Evolutionary conservation across 768 basidiomycete genomes (phyloP), one percentile per base, ranked within the genome.

Genomic region (Leccinum rimulosum): DNA sequence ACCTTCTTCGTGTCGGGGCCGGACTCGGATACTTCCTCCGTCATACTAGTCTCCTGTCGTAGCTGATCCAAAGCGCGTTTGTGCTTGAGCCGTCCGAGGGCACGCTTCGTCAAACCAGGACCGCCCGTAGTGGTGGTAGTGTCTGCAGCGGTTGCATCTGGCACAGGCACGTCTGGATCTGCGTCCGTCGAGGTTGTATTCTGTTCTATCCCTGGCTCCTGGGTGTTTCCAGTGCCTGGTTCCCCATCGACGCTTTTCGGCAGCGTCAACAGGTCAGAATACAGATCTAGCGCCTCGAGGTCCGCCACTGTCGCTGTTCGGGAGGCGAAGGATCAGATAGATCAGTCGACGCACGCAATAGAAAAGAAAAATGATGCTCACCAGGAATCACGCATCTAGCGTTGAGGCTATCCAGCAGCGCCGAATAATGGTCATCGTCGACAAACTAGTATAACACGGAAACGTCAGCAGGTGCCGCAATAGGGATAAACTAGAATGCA

Each of bases 171-270:
- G 25, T 45, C 43, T 11, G 1, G 10, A 45, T 45, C 19, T 6
- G 19, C 43, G 10, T 45, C 11, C 19, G 4, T 43, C n/a, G n/a
- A 43, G 9, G 17, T 43, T 43, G 9, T n/a, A 1, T 9, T n/a
- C 40, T 43, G 40, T 43, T 43, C 40, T 43, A 17, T n/a, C n/a
- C 40, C 74, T 4, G 71, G 70, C 45, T 72, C 70, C 61, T 75
- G 75, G n/a, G 73, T 74, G 53, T 0, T 40, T 3, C 38, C 38
- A 8, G 17, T 17, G 38, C 79, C 78, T 55, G 78, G 76, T 40
- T 80, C 79, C 4, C 66, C 73, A 35, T 82, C 80, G 19, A 76
- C 69, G 58, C 80, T 77, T 66, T 91, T 91, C 3, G 89, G 88
- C 59, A 91, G 74, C 22, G 80, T 76, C 0, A 75, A 71, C 30